Base-by-base conservation (phyloP, 306 rosid genomes). In the Sicyos edulis region DNA sequence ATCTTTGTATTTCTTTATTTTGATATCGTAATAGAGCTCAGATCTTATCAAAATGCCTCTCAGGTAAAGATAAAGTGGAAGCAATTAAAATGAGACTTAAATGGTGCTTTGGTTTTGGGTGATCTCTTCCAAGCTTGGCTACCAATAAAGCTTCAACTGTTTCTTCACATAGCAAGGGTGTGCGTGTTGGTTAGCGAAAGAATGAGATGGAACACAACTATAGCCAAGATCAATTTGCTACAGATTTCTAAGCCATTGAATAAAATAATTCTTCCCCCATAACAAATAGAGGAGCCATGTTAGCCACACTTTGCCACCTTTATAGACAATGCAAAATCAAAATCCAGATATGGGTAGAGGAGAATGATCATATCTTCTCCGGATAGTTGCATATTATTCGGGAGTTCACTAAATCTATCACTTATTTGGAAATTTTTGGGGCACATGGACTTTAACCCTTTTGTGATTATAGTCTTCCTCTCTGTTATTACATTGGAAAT, bases 11-110 rank as follows among this genome's bases (percentile, higher is more conserved):
- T 32, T 32, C 37, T 32, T 32, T 32, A 32, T 32, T 32, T 32
- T 32, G 37, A 32, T 4, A 32, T 32, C 5, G 37, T 32, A 32
- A 32, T 32, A 32, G 37, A 32, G 37, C 37, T 32, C 5, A 5
- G 37, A 32, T 32, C 37, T 32, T 32, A 32, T 2, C 4, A 69
- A 19, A 50, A 24, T 15, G 15, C 58, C 50, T 69, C 44, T 24
- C 7, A 22, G 15, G 32, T 47, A 8, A 69, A 24, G 72, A 68
- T 45, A 49, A 67, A 22, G 40, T 49, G 14, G 6, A 68, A 45
- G 17, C 53, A 65, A 42, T 66, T 45, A 44, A 66, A 44, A 62
- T 22, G 72, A 47, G 20, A 67, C 29, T 67, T 47, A 37, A n/a
- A 21, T 21, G 19, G 37, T 44, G 32, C 53, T 65, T 65, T 42